Conservation (phyloP, 495 filamentous ascomycete genomes). For the Parathielavia hyrcaniae region DNA sequence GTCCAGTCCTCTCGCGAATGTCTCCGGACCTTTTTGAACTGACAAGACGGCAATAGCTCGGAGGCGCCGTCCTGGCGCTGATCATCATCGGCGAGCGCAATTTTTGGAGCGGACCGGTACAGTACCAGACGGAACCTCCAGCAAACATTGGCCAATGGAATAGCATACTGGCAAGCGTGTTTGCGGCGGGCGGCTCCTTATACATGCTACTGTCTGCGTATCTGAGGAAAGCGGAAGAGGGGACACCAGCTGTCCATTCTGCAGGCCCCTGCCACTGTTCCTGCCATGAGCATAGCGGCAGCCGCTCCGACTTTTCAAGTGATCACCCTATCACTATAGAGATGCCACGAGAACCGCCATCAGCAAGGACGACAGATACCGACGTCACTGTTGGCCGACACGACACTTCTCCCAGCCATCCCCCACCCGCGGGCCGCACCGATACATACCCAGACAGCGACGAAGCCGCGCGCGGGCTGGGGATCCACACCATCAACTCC, state of each 20-base stretch:
- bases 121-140: slow-evolving; percentile 52
- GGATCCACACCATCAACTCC: background rate
- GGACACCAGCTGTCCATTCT: slow-evolving; percentile 4
- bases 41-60: slow-evolving; percentile 26
- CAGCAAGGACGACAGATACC: background rate
- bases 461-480: background rate
- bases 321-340: background rate
- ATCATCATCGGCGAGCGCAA: slow-evolving; percentile 53
- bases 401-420: background rate
- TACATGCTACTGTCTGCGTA: slow-evolving; percentile 44
- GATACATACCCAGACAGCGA: slow-evolving; percentile 2
- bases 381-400: background rate
- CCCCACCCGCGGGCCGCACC: background rate
- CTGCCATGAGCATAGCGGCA: slow-evolving; percentile 15
- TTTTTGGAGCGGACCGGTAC: slow-evolving; percentile 48
- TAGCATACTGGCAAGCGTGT: slow-evolving; percentile 47
- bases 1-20: too few relatives aligned
- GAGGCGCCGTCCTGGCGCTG: slow-evolving; percentile 48
- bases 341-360: slow-evolving; percentile 5
- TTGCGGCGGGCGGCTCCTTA: slow-evolving; percentile 50
- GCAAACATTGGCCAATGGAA: slow-evolving; percentile 53
- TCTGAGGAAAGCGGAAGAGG: slow-evolving; percentile 15
- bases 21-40: background rate
- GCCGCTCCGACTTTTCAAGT: background rate
- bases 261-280: slow-evolving; percentile 25